Evolutionary conservation across 1,139 yeast species (phyloP).

Genomic region (Pichia sp.): DNA sequence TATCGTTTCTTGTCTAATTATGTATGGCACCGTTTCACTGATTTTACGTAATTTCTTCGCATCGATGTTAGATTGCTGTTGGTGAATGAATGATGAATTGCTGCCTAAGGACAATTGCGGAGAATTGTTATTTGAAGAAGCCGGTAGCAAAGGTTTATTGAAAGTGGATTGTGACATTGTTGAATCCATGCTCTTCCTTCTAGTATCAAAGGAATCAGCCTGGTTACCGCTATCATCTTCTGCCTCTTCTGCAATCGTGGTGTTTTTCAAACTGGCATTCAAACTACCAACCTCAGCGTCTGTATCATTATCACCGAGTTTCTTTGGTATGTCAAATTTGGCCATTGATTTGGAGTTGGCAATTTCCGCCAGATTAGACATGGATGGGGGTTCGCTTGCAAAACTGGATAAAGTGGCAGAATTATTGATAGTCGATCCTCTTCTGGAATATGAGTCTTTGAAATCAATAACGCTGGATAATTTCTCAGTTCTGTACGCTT

Average conservation of each 20-base stretch:
- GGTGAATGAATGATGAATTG: conserved; percentile 7
- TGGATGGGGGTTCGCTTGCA: conserved; percentile 37
- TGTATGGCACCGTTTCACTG: conserved; percentile 76
- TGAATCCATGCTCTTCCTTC: conserved; percentile 6
- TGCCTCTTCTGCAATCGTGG: conserved; percentile 19
- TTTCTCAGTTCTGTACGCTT: conserved; percentile 64
- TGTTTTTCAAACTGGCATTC: conserved; percentile 2
- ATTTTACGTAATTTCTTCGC: conserved; percentile 65
- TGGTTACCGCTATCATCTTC: not conserved
- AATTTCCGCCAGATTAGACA: conserved; percentile 57
- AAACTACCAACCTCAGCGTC: not conserved
- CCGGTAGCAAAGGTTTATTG: conserved; percentile 11
- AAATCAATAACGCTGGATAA: conserved; percentile 28
- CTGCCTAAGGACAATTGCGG: conserved; percentile 22
- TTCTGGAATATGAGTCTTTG: conserved; percentile 15
- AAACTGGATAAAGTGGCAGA: not conserved
- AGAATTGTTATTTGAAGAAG: conserved; percentile 17
- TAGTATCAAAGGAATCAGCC: conserved; percentile 2
- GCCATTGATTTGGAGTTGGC: conserved; percentile 31
- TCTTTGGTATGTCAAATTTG: conserved; percentile 16
- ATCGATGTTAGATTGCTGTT: conserved; percentile 33
- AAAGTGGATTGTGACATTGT: conserved; percentile 37
- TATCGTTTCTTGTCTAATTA: conserved; percentile 66
- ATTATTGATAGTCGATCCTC: not conserved
- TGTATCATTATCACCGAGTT: not conserved